Conservation (phyloP, 176 grass and related monocot genomes). For the Tillandsia leiboldiana region DNA sequence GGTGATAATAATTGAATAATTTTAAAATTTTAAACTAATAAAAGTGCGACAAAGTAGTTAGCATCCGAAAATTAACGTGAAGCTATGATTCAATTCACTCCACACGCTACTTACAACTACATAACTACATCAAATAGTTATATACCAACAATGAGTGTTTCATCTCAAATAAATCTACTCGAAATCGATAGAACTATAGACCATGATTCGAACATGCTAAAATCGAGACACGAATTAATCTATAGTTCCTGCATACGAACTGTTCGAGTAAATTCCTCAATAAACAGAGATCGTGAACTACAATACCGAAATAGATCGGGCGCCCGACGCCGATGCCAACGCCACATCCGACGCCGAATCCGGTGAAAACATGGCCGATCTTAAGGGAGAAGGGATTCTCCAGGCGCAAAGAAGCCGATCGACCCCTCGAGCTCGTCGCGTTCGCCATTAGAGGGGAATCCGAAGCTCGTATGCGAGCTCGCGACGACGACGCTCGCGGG, state of each 20-base stretch:
- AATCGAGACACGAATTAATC: background rate
- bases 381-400: constrained; percentile 89
- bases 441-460: constrained; percentile 31
- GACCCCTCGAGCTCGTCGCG: constrained; percentile 33
- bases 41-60: too few relatives aligned
- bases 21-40: too few relatives aligned
- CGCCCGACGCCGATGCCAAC: constrained; percentile 68
- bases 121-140: too few relatives aligned
- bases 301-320: constrained; percentile 69
- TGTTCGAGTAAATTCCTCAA: constrained; percentile 18
- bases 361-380: constrained; percentile 77
- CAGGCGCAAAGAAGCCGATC: constrained; percentile 29
- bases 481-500: background rate
- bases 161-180: too few relatives aligned
- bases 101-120: too few relatives aligned
- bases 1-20: too few relatives aligned
- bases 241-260: constrained; percentile 5
- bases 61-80: too few relatives aligned
- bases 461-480: background rate
- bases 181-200: too few relatives aligned
- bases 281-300: constrained; percentile 5
- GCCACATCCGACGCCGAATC: constrained; percentile 76
- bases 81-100: too few relatives aligned
- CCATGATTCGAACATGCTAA: too few relatives aligned
- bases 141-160: too few relatives aligned